Evolutionary conservation across 2,329 filamentous ascomycete genomes (phyloP).

Genomic region (Massarina eburnea): DNA sequence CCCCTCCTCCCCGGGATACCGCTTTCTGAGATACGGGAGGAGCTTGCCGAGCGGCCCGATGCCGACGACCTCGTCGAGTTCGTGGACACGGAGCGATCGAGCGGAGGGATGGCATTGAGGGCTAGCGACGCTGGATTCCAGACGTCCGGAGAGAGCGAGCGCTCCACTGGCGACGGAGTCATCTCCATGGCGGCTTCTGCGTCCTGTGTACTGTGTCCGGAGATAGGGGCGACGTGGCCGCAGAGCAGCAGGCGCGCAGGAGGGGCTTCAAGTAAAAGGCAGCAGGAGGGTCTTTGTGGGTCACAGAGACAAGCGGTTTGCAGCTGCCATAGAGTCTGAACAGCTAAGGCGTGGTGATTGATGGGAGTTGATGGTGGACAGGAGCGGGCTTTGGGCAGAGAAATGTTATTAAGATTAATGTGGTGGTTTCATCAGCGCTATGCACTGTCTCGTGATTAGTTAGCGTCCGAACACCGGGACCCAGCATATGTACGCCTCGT

Average conservation of each 20-base stretch:
- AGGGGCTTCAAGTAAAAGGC: background rate
- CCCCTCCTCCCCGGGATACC: constrained; percentile 62
- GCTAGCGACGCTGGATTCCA: constrained; percentile 64
- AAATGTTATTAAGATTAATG: too few relatives aligned
- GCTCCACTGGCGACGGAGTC: constrained; percentile 43
- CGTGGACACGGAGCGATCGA: constrained; percentile 66
- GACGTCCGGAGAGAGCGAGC: constrained; percentile 61
- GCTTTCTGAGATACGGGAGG: constrained; percentile 51
- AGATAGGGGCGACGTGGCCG: background rate
- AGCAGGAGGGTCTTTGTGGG: background rate
- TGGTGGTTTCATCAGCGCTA: too few relatives aligned
- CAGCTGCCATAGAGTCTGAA: background rate
- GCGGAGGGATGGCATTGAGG: constrained; percentile 59
- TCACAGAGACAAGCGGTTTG: background rate
- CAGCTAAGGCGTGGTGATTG: background rate
- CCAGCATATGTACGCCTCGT: too few relatives aligned
- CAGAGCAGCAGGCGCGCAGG: background rate
- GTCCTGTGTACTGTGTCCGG: background rate
- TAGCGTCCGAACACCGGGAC: too few relatives aligned
- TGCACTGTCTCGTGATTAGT: too few relatives aligned
- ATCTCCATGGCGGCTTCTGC: constrained; percentile 25
- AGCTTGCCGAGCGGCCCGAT: constrained; percentile 67
- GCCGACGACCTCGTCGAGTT: constrained; percentile 56
- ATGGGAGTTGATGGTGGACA: constrained; percentile 22
- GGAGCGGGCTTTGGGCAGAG: constrained; percentile 1